Conservation (phyloP, 164 flowering plant genomes). For the Platanus orientalis region DNA sequence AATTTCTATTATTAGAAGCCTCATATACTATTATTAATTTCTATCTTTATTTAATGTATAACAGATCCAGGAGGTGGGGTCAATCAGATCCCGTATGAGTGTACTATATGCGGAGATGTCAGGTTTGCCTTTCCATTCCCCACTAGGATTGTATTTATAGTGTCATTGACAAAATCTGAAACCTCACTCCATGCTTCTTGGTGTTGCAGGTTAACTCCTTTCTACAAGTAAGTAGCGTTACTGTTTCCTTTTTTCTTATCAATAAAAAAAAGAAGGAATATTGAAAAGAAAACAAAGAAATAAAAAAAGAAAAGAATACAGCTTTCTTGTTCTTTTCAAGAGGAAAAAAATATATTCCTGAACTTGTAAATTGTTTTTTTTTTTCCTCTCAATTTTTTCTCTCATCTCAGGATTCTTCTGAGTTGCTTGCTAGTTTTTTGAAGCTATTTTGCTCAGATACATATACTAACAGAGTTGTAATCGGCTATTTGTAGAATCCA, state of each 20-base stretch:
- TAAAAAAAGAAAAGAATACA: no score
- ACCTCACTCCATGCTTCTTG: conserved; percentile 11
- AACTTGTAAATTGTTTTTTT: no score
- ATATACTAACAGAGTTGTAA: no score
- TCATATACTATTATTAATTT: neutral
- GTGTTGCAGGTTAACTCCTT: conserved; percentile 85
- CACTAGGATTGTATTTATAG: neutral
- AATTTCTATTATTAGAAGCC: neutral
- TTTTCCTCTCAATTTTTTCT: no score
- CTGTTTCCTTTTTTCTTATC: neutral
- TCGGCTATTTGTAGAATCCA: no score
- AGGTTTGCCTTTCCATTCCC: conserved; percentile 40
- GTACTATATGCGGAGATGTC: conserved; percentile 92
- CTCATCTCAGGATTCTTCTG: no score
- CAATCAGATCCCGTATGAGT: conserved; percentile 91
- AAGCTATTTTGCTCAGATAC: no score
- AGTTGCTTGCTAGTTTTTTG: no score
- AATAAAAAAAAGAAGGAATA: no score
- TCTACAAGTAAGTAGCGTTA: conserved; percentile 61
- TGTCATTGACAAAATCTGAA: neutral
- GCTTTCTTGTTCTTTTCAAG: no score
- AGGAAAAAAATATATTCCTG: neutral
- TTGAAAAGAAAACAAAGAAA: no score
- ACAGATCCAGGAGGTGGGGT: conserved; percentile 95
- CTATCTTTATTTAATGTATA: conserved; percentile 2